Evolutionary conservation across 352 stramenopile species (phyloP).

Genomic region (Phytophthora pini): DNA sequence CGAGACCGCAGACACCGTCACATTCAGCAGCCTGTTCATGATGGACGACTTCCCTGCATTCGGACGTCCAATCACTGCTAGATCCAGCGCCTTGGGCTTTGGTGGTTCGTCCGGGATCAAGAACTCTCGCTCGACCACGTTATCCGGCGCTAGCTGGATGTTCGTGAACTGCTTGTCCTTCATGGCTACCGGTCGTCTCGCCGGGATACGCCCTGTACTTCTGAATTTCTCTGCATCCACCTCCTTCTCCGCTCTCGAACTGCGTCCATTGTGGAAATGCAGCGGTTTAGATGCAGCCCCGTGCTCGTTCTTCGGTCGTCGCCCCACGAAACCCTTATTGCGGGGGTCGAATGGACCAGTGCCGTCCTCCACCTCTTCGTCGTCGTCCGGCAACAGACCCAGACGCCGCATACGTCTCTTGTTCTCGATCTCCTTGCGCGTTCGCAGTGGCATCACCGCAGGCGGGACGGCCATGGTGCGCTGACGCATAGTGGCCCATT

Average conservation of each 20-base stretch:
- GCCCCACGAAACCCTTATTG: conserved; percentile 35
- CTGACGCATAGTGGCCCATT: conserved; percentile 55
- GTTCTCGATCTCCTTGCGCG: conserved; percentile 63
- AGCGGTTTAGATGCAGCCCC: conserved; percentile 21
- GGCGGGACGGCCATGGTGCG: conserved; percentile 41
- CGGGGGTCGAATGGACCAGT: conserved; percentile 21
- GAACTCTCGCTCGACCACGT: conserved; percentile 75
- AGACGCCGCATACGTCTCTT: conserved; percentile 66
- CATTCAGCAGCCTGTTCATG: conserved; percentile 80
- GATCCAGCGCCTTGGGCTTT: conserved; percentile 68
- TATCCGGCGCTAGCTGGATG: conserved; percentile 61
- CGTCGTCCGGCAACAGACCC: conserved; percentile 54
- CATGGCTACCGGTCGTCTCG: conserved; percentile 48
- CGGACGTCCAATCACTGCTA: conserved; percentile 86
- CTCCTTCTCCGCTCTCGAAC: conserved; percentile 27
- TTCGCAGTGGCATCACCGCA: conserved; percentile 43
- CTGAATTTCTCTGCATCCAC: conserved; percentile 18
- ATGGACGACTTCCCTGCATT: conserved; percentile 91
- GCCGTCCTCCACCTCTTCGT: conserved; percentile 38
- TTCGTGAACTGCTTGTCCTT: conserved; percentile 81
- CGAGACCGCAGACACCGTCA: conserved; percentile 86
- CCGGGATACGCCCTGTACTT: conserved; percentile 25
- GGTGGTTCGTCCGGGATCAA: conserved; percentile 76
- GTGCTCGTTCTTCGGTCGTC: conserved; percentile 6
- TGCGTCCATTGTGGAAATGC: conserved; percentile 29